phyloP scores from a whole-genome alignment of 306 rosid species.

The Dalbergia cultrata region DNA sequence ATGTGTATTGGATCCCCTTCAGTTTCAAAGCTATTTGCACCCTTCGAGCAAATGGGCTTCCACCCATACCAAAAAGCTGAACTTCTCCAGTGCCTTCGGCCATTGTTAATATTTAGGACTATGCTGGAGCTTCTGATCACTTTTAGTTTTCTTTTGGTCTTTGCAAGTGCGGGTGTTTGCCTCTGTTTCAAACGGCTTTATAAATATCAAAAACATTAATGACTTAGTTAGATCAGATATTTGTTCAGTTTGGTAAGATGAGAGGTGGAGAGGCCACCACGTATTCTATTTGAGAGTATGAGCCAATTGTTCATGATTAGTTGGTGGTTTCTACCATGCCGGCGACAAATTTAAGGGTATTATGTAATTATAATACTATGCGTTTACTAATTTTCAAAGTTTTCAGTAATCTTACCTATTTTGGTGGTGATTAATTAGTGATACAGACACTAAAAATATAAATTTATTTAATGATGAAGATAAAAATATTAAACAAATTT shows the following conservation, averaged over 20 bases:
- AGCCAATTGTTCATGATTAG: neutral
- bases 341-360: too few species aligned
- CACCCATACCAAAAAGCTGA: slow-evolving; percentile 33
- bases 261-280: neutral
- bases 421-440: too few species aligned
- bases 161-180: neutral
- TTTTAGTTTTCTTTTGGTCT: neutral
- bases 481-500: too few species aligned
- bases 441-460: too few species aligned
- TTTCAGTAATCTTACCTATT: too few species aligned
- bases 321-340: too few species aligned
- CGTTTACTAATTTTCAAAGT: too few species aligned
- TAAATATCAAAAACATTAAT: too few species aligned
- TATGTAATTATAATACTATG: too few species aligned
- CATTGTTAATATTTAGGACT: slow-evolving; percentile 27
- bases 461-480: too few species aligned
- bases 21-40: slow-evolving; percentile 52
- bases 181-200: neutral
- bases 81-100: slow-evolving; percentile 35
- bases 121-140: too few species aligned
- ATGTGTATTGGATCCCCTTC: slow-evolving; percentile 58
- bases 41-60: slow-evolving; percentile 50
- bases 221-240: neutral
- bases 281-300: neutral
- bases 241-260: neutral